phyloP scores from a whole-genome alignment of 306 rosid species.

The Canavalia gladiata region DNA sequence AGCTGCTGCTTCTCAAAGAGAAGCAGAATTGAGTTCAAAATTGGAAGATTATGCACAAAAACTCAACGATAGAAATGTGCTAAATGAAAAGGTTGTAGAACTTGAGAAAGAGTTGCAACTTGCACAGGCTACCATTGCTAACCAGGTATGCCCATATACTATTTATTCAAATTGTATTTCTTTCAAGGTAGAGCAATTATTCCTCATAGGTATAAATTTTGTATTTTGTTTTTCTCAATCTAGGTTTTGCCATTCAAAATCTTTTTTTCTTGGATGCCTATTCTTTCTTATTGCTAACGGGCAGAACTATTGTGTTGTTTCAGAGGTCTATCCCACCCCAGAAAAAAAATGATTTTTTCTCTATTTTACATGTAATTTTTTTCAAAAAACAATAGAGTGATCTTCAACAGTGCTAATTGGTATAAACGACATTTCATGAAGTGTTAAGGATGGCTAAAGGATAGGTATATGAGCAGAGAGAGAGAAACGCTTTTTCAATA shows the following conservation, averaged over 20 bases:
- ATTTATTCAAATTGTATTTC: background rate
- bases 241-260: background rate
- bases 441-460: no score
- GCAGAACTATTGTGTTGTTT: background rate
- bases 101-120: slow-evolving; percentile 79
- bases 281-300: background rate
- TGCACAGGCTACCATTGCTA: slow-evolving; percentile 57
- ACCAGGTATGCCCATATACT: slow-evolving; percentile 61
- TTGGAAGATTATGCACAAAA: slow-evolving; percentile 66
- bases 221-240: background rate
- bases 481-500: no score
- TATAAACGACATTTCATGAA: no score
- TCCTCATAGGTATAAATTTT: background rate
- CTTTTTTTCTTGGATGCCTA: background rate
- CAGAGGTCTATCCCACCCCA: background rate
- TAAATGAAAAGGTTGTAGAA: slow-evolving; percentile 67
- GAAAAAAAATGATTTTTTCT: no score
- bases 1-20: slow-evolving; percentile 68
- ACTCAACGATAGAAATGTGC: slow-evolving; percentile 60
- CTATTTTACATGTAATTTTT: no score
- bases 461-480: no score
- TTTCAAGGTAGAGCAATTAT: no score
- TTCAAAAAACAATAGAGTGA: no score
- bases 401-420: no score
- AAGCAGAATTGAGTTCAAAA: slow-evolving; percentile 68